Evolutionary conservation across 768 basidiomycete genomes (phyloP).

Genomic region (Pulveroboletus sp.): DNA sequence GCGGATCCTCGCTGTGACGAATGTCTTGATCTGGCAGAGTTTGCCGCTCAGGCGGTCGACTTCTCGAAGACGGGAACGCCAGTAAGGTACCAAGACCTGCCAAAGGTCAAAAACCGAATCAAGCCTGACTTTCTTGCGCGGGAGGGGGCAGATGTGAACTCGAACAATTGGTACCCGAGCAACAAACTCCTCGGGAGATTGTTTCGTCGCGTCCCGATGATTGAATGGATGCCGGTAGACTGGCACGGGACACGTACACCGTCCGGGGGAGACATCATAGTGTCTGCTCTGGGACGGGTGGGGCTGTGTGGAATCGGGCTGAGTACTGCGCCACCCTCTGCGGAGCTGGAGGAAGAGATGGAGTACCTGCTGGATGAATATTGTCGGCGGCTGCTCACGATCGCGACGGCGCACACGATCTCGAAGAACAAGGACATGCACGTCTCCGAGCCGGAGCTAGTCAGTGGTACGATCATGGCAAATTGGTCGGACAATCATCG

Average conservation of each 20-base stretch:
- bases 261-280: conserved; percentile 28
- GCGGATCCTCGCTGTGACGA: conserved; percentile 32
- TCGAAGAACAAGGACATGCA: conserved; percentile 34
- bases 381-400: conserved; percentile 29
- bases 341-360: conserved; percentile 38
- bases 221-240: conserved; percentile 29
- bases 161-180: conserved; percentile 37
- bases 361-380: conserved; percentile 35
- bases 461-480: conserved; percentile 45
- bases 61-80: conserved; percentile 44
- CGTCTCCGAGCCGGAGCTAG: conserved; percentile 40
- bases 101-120: conserved; percentile 20
- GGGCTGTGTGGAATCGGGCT: conserved; percentile 33
- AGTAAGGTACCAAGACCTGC: conserved; percentile 35
- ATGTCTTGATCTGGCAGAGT: conserved; percentile 41
- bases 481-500: conserved; percentile 41
- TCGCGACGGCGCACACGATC: conserved; percentile 35
- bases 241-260: conserved; percentile 18
- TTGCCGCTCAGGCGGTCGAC: conserved; percentile 47
- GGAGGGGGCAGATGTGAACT: conserved; percentile 32
- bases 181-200: conserved; percentile 40
- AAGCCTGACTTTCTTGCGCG: conserved; percentile 45
- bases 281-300: conserved; percentile 21
- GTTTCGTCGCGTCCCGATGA: conserved; percentile 42
- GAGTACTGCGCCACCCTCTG: conserved; percentile 17